Base-by-base conservation (phyloP, 1,139 yeast genomes). In the Pichia sp. region DNA sequence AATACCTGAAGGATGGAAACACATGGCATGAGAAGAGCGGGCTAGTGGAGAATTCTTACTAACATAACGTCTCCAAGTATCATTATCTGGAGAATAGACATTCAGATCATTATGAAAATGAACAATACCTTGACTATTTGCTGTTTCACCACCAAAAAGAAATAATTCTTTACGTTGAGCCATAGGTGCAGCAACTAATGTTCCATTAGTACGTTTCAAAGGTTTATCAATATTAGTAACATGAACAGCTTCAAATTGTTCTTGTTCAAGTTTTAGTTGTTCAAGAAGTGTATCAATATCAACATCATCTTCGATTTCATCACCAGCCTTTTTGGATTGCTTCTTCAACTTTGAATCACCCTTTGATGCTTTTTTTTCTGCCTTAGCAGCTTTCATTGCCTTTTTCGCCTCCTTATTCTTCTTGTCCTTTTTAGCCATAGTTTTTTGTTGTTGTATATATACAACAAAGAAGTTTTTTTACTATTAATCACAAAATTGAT, bases 11-110 rank as follows among this genome's bases (percentile, higher is more conserved):
- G 97, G 96, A 65, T 92, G 97, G 0, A 88, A 84, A 56, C 92
- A 83, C 89, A 89, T 85, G 3, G 96, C 86, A 59, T 94, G 97
- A 0, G 97, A 89, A 1, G 96, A 86, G 55, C 98, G 72, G 1
- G 97, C 96, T 61, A 90, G 76, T 13, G 98, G 98, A 0, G 95
- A 68, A 62, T 92, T 92, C 58, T 86, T 86, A 3, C 96, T 87
- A 1, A 83, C 71, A 55, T 82, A 76, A 54, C 75, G 76, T 53
- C 89, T 77, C 98, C 98, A 92, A 36, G 73, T 79, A 59, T 85
- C 86, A 43, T 84, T 81, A 56, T 88, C 95, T 13, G 85, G 73
- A 9, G 85, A 72, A 66, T 85, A 90, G 2, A 85, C 74, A 64
- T 68, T 80, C 54, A 90, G 69, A 56, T 92, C 97, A 60, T 90